phyloP scores from a whole-genome alignment of 2,329 filamentous ascomycete genomes.

The Rhynchosporium secalis region DNA sequence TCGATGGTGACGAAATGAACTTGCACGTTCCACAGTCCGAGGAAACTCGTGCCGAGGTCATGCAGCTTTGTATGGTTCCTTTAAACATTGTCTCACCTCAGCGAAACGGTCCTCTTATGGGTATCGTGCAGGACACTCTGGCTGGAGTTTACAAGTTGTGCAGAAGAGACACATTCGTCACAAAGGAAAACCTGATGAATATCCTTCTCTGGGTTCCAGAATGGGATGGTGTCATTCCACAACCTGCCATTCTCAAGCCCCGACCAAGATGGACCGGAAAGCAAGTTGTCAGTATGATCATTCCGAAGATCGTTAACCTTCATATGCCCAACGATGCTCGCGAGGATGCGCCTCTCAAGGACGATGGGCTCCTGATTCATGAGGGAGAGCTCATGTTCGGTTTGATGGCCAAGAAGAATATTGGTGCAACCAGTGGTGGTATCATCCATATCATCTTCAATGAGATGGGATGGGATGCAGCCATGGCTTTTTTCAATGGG shows the following conservation, averaged over 20 bases:
- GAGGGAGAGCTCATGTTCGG: conserved; percentile 89
- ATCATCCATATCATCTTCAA: conserved; percentile 97
- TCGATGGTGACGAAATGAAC: conserved; percentile 99
- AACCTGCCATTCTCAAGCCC: conserved; percentile 91
- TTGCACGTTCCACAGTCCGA: conserved; percentile 98
- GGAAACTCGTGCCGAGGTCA: conserved; percentile 92
- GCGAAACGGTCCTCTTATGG: conserved; percentile 96
- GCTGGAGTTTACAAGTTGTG: conserved; percentile 97
- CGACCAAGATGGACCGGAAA: conserved; percentile 96
- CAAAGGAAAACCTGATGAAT: conserved; percentile 92
- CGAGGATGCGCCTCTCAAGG: conserved; percentile 62
- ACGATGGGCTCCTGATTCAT: conserved; percentile 80
- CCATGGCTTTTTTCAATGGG: conserved; percentile 95
- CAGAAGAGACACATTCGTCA: conserved; percentile 86
- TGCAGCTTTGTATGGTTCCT: conserved; percentile 94
- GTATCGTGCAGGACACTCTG: conserved; percentile 97
- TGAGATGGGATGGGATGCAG: conserved; percentile 80
- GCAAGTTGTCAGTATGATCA: conserved; percentile 91
- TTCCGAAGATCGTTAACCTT: conserved; percentile 83
- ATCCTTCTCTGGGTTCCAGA: conserved; percentile 95
- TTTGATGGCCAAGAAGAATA: conserved; percentile 87
- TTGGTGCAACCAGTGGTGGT: conserved; percentile 87
- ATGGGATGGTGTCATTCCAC: conserved; percentile 94
- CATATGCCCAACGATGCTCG: conserved; percentile 63
- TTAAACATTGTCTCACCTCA: conserved; percentile 98